phyloP scores from a whole-genome alignment of 2,329 filamentous ascomycete species.

The Geoglossum cookeanum region DNA sequence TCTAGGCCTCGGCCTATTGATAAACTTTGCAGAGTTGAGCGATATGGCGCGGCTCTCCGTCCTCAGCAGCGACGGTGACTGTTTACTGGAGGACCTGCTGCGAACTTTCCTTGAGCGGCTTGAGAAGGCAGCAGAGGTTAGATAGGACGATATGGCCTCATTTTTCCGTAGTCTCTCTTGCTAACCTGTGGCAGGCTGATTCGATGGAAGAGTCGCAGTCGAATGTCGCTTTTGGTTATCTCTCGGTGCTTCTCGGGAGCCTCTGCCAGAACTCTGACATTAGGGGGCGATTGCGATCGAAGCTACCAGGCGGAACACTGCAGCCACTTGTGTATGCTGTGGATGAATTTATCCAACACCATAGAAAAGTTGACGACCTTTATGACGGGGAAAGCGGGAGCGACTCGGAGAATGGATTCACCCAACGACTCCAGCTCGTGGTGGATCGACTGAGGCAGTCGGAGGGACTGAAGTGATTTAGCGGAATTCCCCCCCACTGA shows the following conservation, averaged over 20 bases:
- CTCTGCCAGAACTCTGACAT: slow-evolving; percentile 41
- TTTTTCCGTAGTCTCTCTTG: slow-evolving; percentile 7
- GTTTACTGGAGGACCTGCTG: slow-evolving; percentile 40
- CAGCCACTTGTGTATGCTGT: slow-evolving; percentile 34
- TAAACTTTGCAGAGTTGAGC: slow-evolving; percentile 73
- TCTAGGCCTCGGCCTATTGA: slow-evolving; percentile 61
- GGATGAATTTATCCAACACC: slow-evolving; percentile 40
- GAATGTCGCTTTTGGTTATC: slow-evolving; percentile 71
- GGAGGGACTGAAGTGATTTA: background rate
- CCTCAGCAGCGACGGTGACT: slow-evolving; percentile 21
- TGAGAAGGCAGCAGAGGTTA: slow-evolving; percentile 47
- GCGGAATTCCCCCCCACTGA: background rate
- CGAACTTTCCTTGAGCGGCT: slow-evolving; percentile 48
- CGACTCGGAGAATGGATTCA: slow-evolving; percentile 32
- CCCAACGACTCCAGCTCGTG: slow-evolving; percentile 32
- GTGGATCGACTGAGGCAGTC: slow-evolving; percentile 22
- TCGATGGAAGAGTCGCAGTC: slow-evolving; percentile 50
- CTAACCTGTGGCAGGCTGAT: slow-evolving; percentile 22
- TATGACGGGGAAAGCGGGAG: slow-evolving; percentile 24
- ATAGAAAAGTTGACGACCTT: slow-evolving; percentile 36
- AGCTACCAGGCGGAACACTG: slow-evolving; percentile 29
- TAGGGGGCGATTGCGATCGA: slow-evolving; percentile 22
- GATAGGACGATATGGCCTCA: slow-evolving; percentile 13
- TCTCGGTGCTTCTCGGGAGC: slow-evolving; percentile 69
- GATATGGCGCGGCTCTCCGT: slow-evolving; percentile 35